Base-by-base conservation (phyloP, 768 basidiomycete genomes). In the Hygrophorus pudorinus region DNA sequence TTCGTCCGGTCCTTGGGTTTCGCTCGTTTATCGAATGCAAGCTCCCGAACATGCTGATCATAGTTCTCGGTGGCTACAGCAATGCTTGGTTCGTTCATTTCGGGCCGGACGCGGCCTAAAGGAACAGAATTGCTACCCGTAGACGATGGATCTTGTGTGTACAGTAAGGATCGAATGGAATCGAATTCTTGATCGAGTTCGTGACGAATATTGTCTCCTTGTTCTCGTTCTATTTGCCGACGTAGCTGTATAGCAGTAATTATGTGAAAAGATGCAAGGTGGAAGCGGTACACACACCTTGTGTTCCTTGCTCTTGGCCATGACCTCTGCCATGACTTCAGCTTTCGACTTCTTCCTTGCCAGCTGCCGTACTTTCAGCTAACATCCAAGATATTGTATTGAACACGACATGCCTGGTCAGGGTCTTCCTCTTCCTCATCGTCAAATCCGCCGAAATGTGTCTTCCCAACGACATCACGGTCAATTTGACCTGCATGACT, bases 281-380 rank as follows among this genome's bases (percentile, higher is more conserved):
- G 43, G 16, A 13, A 35, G 30, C 10, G 24, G 18, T 16, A 35
- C 38, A 58, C 64, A 24, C 53, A 90, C 94, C 70, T 94, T 97
- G 66, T 98, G 80, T 40, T 81, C 79, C 63, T 99, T 99, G 64
- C 90, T 93, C 65, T 98, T 99, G 1, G 90, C 86, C 36, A 99
- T 89, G 28, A 99, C 86, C 60, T 99, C 96, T 0, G 86, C 78
- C 96, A 99, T 98, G 48, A 97, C 88, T 56, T 99, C 93, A 1
- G 87, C 83, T 63, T 94, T 96, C 3, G 82, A 78, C 65, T 88
- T 94, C 64, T 94, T 96, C 47, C 81, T 70, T 37, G 76, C 76
- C 6, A 84, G 84, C 87, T 92, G 54, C 3, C 47, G 11, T 33
- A 18, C 47, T 11, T 42, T 38, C 41, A 45, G 45, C 36, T 14